Conservation (phyloP, 345 rosid genomes). For the Orychophragmus violaceus region DNA sequence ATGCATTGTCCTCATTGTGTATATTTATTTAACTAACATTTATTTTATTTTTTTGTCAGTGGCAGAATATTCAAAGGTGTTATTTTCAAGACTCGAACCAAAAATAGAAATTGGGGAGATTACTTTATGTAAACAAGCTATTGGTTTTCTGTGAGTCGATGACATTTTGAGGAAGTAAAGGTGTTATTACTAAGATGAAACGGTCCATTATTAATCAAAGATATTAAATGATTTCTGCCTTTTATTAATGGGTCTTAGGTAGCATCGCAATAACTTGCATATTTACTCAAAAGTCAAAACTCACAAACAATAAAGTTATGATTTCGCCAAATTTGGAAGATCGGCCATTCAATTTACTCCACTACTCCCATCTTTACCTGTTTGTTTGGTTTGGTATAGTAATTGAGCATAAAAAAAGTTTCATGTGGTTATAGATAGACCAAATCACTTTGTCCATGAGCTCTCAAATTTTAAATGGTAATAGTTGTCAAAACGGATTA, state of each 20-base stretch:
- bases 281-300: conserved; percentile 26
- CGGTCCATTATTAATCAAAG: background rate
- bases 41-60: background rate
- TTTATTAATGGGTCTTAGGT: conserved; percentile 22
- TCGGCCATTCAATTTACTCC: background rate
- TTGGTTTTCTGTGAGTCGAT: background rate
- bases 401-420: too few relatives aligned
- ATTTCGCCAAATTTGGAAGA: conserved; percentile 21
- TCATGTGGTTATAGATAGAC: background rate
- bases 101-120: conserved; percentile 18
- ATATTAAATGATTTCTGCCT: conserved; percentile 18
- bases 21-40: background rate
- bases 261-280: conserved; percentile 25
- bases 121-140: conserved; percentile 19
- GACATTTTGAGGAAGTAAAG: conserved; percentile 15
- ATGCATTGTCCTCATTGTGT: background rate
- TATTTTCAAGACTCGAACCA: background rate
- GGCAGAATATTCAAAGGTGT: background rate
- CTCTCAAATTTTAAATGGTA: too few relatives aligned
- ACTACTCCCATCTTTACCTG: background rate
- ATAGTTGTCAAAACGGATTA: too few relatives aligned
- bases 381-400: background rate
- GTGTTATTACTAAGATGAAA: conserved; percentile 9
- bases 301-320: conserved; percentile 19
- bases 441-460: background rate